A percentile compares a stretch with the other conserved stretches of the same genome.
These are phyloP conservation scores for Nemania abortiva DNA, from an alignment of 2,329 filamentous ascomycete genomes.

Conservation along the genomic window DNA sequence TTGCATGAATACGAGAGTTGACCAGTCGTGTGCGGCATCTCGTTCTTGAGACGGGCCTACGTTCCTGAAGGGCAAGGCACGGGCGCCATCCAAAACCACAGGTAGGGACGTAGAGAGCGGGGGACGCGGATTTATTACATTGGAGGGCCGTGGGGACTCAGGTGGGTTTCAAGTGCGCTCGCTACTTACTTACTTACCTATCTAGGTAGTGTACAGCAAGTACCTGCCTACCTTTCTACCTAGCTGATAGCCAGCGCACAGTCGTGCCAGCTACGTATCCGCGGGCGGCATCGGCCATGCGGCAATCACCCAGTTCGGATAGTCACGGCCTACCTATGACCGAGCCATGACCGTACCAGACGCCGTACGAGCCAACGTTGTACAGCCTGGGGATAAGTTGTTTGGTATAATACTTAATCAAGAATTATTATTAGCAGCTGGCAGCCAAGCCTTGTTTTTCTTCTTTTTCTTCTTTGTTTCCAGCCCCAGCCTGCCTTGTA, in stretches of 20 bases:
- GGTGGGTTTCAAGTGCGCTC: background rate
- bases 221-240: background rate
- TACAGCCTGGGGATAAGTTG: no score
- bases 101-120: background rate
- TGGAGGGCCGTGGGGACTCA: background rate
- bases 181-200: background rate
- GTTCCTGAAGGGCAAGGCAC: constrained; percentile 15
- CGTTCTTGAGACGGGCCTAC: constrained; percentile 8
- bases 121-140: background rate
- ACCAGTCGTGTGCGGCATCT: constrained; percentile 22
- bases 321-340: background rate
- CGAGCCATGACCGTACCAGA: background rate
- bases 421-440: constrained; percentile 3
- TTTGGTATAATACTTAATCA: background rate
- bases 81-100: constrained; percentile 12
- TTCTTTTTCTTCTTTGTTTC: background rate
- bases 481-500: constrained; percentile 5
- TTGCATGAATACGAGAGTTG: constrained; percentile 29
- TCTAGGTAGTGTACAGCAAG: background rate
- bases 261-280: constrained; percentile 5
- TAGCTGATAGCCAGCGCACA: background rate
- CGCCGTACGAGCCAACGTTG: background rate
- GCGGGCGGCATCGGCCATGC: constrained; percentile 17
- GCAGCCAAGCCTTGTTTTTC: background rate
- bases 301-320: constrained; percentile 21